Evolutionary conservation across 2,329 filamentous ascomycete species (phyloP), one percentile per base, ranked within the genome.

Genomic region (Monosporascus ibericus): DNA sequence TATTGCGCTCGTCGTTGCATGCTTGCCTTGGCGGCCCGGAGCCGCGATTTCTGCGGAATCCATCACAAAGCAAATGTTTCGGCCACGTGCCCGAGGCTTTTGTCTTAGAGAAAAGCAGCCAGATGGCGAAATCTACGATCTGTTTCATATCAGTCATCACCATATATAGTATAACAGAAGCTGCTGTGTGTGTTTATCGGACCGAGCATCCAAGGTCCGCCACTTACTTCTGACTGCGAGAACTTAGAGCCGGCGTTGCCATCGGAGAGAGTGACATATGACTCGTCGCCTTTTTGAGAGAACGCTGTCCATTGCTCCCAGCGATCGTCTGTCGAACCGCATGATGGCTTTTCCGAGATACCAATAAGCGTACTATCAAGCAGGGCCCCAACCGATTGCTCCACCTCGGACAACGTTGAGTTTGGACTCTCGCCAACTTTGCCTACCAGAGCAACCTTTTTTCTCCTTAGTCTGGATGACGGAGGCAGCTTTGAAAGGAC

Each of bases 61-160:
- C 92, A 74, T 95, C 86, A 60, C 90, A 92, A 5, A 99, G 79
- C 5, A 96, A 63, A 70, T 96, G 89, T 48, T 81, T 79, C 2
- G 87, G 85, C 63, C 79, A 81, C 48, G 74, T 68, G 53, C 69
- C 70, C 27, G 68, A 63, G 20, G 66, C 65, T 34, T 75, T 72
- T 17, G 74, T 70, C 59, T 80, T 77, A 14, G 80, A 81, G 68
- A 95, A 96, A 2, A 96, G 74, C 9, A 81, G 76, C 82, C 87
- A 91, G 42, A 96, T 82, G 27, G 81, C 80, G 67, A 88, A 90
- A 63, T 92, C 86, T 44, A 92, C 77, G 60, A 92, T 80, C 87
- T 91, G 60, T 49, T 50, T 48, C 36, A 51, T 30, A 48, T 51
- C 52, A 49, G 52, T 55, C 42, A 30, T 18, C 27, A 20, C 49